Conservation (phyloP, 1,139 yeast genomes). For the Saccharomycopsis crataegensis region DNA sequence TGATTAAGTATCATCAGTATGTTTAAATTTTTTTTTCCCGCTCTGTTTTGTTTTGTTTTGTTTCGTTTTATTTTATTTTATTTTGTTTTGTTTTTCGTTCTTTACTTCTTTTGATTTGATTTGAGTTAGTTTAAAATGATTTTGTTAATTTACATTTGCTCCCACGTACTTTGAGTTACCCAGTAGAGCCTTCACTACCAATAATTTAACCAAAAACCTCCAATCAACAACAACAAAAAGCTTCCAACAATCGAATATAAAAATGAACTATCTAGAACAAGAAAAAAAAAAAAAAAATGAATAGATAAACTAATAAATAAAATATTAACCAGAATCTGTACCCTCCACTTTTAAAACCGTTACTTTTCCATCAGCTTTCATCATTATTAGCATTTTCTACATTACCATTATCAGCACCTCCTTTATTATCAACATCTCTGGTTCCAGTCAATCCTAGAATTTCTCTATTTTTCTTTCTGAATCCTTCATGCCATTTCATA, state of each 20-base stretch:
- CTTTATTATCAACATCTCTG: background rate
- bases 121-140: background rate
- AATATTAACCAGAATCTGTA: background rate
- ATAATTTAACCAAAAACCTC: too few species aligned
- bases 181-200: too few species aligned
- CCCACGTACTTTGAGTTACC: too few species aligned
- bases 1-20: constrained; percentile 5
- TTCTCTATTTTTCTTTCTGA: background rate
- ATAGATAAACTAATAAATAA: background rate
- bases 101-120: background rate
- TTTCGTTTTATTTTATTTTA: background rate
- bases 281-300: too few species aligned
- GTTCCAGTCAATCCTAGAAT: background rate
- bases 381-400: too few species aligned
- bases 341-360: background rate
- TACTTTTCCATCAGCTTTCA: background rate
- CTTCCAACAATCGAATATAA: too few species aligned
- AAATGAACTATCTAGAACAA: too few species aligned
- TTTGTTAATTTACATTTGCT: too few species aligned
- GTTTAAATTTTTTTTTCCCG: background rate
- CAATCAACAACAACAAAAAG: too few species aligned
- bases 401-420: too few species aligned
- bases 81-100: background rate
- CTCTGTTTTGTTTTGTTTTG: background rate
- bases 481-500: constrained; percentile 43